Evolutionary conservation across 768 basidiomycete species (phyloP).

Genomic region (Hirschioporus abietinus): DNA sequence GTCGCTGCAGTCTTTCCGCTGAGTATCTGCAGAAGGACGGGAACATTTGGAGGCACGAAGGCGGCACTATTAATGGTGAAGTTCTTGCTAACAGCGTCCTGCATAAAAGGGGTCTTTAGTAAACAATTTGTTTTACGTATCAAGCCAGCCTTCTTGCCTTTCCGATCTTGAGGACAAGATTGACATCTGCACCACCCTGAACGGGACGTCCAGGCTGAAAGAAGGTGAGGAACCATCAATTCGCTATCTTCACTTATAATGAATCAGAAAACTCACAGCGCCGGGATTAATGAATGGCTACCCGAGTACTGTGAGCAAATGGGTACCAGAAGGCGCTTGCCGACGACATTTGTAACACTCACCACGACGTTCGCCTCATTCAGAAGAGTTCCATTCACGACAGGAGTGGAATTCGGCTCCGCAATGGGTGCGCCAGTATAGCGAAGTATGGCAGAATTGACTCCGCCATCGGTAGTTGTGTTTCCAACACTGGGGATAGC

Average conservation of each 20-base stretch:
- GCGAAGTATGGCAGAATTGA: constrained; percentile 51
- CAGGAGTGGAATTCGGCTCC: constrained; percentile 34
- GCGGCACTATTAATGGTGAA: constrained; percentile 29
- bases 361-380: constrained; percentile 23
- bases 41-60: constrained; percentile 20
- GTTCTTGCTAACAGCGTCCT: constrained; percentile 5
- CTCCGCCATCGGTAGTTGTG: constrained; percentile 25
- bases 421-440: constrained; percentile 35
- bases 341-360: not conserved
- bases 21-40: constrained; percentile 10
- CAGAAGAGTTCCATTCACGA: constrained; percentile 20
- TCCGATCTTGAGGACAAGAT: constrained; percentile 5
- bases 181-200: constrained; percentile 18
- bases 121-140: not conserved
- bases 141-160: not conserved
- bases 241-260: not conserved
- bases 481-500: constrained; percentile 24
- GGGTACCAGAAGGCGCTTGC: not conserved
- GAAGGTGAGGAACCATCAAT: not conserved
- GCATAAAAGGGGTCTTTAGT: not conserved
- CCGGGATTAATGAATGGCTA: not conserved
- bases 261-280: not conserved
- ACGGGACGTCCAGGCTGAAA: constrained; percentile 21
- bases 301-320: not conserved
- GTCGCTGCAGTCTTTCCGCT: constrained; percentile 4